phyloP scores from a whole-genome alignment of 2,329 filamentous ascomycete genomes.

The Chaetomium globosum region DNA sequence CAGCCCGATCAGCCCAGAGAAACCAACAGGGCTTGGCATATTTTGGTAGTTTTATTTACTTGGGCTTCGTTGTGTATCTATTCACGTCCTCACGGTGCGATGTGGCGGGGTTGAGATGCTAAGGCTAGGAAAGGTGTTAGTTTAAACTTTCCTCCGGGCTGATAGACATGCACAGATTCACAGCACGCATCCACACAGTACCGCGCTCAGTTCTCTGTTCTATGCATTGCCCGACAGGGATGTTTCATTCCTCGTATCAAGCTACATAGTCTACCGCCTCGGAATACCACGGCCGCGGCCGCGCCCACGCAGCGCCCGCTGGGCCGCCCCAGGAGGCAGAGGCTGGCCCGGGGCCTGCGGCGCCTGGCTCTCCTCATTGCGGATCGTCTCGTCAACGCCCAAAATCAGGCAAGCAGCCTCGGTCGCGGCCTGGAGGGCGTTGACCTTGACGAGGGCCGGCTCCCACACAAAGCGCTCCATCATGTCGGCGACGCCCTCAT shows the following conservation, averaged over 20 bases:
- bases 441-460: conserved; percentile 92
- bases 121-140: neutral
- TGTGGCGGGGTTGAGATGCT: neutral
- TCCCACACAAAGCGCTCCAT: conserved; percentile 97
- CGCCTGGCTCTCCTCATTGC: conserved; percentile 88
- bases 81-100: neutral
- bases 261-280: conserved; percentile 58
- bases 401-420: conserved; percentile 95
- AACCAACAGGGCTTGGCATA: neutral
- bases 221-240: conserved; percentile 11
- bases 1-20: neutral
- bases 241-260: conserved; percentile 14
- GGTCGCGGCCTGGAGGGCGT: conserved; percentile 92
- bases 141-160: neutral
- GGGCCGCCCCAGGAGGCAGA: conserved; percentile 79
- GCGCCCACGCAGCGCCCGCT: conserved; percentile 80
- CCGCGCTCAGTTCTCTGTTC: no score
- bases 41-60: neutral
- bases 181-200: neutral
- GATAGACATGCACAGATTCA: neutral
- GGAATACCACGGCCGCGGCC: conserved; percentile 90
- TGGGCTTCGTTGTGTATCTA: neutral
- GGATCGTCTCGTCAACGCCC: conserved; percentile 97
- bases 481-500: conserved; percentile 92
- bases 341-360: conserved; percentile 78